A percentile compares a stretch with the other conserved stretches of the same genome.
Conservation (phyloP, 371 early-diverging fungal species). For the Aphelidium insulamus region DNA sequence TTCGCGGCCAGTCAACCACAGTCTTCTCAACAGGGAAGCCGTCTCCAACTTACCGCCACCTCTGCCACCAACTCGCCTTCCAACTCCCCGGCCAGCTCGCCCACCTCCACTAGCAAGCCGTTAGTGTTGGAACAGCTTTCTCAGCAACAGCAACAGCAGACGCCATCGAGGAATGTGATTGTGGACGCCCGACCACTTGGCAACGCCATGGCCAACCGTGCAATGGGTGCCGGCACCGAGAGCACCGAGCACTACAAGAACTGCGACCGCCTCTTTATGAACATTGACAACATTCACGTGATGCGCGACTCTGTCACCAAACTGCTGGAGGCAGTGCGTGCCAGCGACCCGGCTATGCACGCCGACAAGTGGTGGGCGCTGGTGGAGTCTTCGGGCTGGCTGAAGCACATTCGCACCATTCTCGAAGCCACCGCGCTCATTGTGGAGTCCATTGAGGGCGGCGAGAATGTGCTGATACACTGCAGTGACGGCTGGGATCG, state of each 20-base stretch:
- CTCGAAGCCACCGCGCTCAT: conserved; percentile 57
- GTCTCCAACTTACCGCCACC: conserved; percentile 19
- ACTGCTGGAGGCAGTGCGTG: conserved; percentile 63
- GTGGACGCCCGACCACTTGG: conserved; percentile 85
- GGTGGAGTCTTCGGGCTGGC: conserved; percentile 55
- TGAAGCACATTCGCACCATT: conserved; percentile 56
- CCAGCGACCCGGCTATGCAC: no score
- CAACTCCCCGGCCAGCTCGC: no score
- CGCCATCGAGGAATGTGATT: conserved; percentile 40
- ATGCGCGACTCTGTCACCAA: conserved; percentile 70
- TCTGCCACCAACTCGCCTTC: conserved; percentile 4
- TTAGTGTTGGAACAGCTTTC: background rate
- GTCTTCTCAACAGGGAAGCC: conserved; percentile 14
- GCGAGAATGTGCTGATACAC: conserved; percentile 78
- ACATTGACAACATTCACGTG: conserved; percentile 94
- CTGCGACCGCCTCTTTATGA: conserved; percentile 60
- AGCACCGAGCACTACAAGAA: conserved; percentile 75
- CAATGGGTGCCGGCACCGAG: conserved; percentile 84
- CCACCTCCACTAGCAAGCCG: no score
- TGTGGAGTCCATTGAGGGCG: conserved; percentile 53
- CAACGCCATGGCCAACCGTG: conserved; percentile 80
- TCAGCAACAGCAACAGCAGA: background rate
- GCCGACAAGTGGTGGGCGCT: conserved; percentile 22
- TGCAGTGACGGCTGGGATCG: conserved; percentile 99
- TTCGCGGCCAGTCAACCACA: conserved; percentile 35